Percentiles rank a stretch among this genome's conserved stretches.
phyloP scores from a whole-genome alignment of 306 rosid species.

The Vigna unguiculata region DNA sequence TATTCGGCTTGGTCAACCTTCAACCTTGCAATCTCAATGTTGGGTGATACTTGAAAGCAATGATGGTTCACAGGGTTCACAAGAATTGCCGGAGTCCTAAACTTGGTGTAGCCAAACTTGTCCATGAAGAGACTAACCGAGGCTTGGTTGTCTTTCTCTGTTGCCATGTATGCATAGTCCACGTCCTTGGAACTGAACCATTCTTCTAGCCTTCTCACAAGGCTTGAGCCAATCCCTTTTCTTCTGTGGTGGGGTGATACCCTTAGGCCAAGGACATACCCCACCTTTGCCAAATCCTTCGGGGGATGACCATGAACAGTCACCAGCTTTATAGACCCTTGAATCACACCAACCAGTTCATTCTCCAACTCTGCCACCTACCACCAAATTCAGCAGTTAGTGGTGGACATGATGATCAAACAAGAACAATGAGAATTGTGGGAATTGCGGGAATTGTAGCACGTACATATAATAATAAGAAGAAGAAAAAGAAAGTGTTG shows the following conservation, averaged over 20 bases:
- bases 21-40: slow-evolving; percentile 61
- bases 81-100: slow-evolving; percentile 74
- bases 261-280: slow-evolving; percentile 83
- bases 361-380: slow-evolving; percentile 80
- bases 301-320: slow-evolving; percentile 64
- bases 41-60: slow-evolving; percentile 50
- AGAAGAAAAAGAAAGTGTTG: neutral
- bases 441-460: neutral
- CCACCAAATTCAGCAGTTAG: slow-evolving; percentile 29
- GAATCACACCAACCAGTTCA: slow-evolving; percentile 84
- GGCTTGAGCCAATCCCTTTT: slow-evolving; percentile 72
- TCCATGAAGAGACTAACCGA: slow-evolving; percentile 71
- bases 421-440: neutral
- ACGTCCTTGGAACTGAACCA: slow-evolving; percentile 80
- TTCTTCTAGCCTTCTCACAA: slow-evolving; percentile 69
- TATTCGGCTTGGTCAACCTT: slow-evolving; percentile 78
- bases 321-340: slow-evolving; percentile 83
- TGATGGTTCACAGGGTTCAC: slow-evolving; percentile 76
- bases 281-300: slow-evolving; percentile 66
- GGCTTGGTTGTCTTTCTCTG: slow-evolving; percentile 80
- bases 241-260: slow-evolving; percentile 68
- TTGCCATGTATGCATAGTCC: slow-evolving; percentile 85
- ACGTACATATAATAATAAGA: neutral
- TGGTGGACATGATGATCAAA: slow-evolving; percentile 37
- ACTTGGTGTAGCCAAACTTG: slow-evolving; percentile 66